Evolutionary conservation across 345 rosid genomes (phyloP).

Genomic region (Mallotus nudiflorus): DNA sequence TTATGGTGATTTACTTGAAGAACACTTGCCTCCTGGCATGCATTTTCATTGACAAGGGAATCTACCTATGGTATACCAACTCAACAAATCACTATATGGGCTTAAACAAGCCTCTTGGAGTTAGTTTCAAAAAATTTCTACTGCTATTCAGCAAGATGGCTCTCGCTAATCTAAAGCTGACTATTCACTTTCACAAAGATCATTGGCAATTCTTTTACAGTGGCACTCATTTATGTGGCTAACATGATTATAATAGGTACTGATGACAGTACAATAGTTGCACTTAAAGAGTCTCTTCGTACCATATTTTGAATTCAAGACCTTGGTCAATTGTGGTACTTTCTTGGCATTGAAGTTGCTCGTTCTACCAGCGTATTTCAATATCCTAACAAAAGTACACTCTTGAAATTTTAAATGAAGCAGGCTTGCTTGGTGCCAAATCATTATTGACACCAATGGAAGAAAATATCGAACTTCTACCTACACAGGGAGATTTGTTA

Average conservation of each 20-base stretch:
- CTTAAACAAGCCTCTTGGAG: background rate
- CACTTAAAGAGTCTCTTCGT: background rate
- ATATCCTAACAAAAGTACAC: too few species aligned
- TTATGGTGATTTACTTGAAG: background rate
- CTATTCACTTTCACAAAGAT: background rate
- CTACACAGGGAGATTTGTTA: background rate
- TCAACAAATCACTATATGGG: background rate
- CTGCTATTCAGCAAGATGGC: background rate
- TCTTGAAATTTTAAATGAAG: background rate
- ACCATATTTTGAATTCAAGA: background rate
- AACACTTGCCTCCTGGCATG: background rate
- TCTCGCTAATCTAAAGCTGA: background rate
- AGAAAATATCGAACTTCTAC: background rate
- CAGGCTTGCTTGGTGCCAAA: background rate
- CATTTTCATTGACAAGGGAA: background rate
- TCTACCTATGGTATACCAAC: background rate
- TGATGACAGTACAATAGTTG: background rate
- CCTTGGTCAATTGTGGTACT: background rate
- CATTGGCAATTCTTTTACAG: background rate
- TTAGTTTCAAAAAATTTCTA: background rate
- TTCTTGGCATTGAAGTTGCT: background rate
- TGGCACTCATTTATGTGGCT: background rate
- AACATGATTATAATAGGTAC: background rate
- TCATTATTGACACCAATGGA: background rate
- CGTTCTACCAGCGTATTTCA: background rate